phyloP scores from a whole-genome alignment of 352 stramenopile species.

The Phytopythium vexans region DNA sequence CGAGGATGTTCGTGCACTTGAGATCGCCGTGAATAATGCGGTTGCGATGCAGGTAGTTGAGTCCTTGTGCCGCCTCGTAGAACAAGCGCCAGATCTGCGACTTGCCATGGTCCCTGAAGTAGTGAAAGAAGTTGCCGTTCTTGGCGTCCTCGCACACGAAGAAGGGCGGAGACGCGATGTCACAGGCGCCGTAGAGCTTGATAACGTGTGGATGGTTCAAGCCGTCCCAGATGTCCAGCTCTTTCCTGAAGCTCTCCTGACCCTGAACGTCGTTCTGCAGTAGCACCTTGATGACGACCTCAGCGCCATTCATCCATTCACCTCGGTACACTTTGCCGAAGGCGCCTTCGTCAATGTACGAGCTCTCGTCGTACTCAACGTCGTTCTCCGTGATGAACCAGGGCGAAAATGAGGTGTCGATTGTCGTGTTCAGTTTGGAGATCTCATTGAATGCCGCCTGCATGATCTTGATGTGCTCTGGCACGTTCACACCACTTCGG shows the following conservation, averaged over 20 bases:
- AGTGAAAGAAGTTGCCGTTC: constrained; percentile 33
- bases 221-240: constrained; percentile 29
- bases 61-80: constrained; percentile 39
- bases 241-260: constrained; percentile 20
- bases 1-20: constrained; percentile 33
- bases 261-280: constrained; percentile 11
- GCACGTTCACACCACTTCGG: constrained; percentile 13
- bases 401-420: constrained; percentile 3
- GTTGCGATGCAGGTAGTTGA: constrained; percentile 57
- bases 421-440: constrained; percentile 9
- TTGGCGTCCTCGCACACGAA: constrained; percentile 41
- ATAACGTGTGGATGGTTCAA: constrained; percentile 34
- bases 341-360: constrained; percentile 15
- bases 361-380: constrained; percentile 14
- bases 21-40: constrained; percentile 69
- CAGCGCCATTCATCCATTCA: constrained; percentile 18
- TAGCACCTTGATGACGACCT: constrained; percentile 35
- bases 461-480: constrained; percentile 20
- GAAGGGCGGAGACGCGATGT: constrained; percentile 25
- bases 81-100: constrained; percentile 12
- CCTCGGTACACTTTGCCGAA: constrained; percentile 25
- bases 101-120: constrained; percentile 19
- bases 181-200: constrained; percentile 33
- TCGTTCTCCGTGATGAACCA: constrained; percentile 26
- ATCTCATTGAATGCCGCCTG: constrained; percentile 15